These are phyloP conservation scores for Nigrospora oryzae DNA, from an alignment of 2,329 filamentous ascomycete genomes.

Conservation along the genomic window DNA sequence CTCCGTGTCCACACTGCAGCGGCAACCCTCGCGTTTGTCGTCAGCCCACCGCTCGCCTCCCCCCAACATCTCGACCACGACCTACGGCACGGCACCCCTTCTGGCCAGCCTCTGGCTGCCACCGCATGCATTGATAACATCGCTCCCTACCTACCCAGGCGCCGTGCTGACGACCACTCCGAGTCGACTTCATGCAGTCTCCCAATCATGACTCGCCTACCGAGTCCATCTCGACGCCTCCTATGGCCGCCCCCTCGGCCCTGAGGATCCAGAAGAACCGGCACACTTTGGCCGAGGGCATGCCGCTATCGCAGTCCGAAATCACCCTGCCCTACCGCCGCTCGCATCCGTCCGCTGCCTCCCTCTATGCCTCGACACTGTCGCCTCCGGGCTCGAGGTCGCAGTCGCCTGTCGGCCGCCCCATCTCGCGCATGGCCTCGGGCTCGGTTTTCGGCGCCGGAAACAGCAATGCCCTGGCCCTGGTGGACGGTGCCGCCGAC, in stretches of 20 bases:
- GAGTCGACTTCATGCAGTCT: constrained; percentile 54
- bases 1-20: no score
- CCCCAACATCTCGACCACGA: no score
- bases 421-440: constrained; percentile 46
- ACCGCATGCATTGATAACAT: no score
- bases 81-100: no score
- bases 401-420: constrained; percentile 55
- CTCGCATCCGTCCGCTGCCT: constrained; percentile 49
- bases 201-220: constrained; percentile 49
- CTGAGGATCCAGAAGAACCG: constrained; percentile 54
- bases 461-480: constrained; percentile 31
- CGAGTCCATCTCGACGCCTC: constrained; percentile 62
- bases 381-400: constrained; percentile 62
- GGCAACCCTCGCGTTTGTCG: no score
- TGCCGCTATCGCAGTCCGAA: constrained; percentile 42
- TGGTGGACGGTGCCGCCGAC: constrained; percentile 31
- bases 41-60: no score
- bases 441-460: constrained; percentile 47
- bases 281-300: constrained; percentile 40
- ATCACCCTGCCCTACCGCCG: constrained; percentile 43
- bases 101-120: no score
- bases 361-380: constrained; percentile 57
- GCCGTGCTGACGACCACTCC: no score
- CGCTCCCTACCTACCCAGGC: not conserved
- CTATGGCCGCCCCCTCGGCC: constrained; percentile 55